Evolutionary conservation across 305 asterid genomes (phyloP).

Genomic region (Fraxinus sp.): DNA sequence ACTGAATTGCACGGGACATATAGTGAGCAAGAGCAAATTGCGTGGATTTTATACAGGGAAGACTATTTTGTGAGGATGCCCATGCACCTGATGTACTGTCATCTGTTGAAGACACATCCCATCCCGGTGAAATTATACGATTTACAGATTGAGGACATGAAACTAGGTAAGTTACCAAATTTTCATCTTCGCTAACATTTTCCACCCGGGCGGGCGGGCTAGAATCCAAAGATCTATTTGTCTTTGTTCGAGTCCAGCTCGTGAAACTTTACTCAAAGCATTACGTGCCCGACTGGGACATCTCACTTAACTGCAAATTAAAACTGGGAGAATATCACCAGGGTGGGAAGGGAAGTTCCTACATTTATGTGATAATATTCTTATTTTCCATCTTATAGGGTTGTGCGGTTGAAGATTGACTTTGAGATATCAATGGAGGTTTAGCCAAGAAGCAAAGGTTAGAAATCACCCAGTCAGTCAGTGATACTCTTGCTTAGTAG

Average conservation of each 20-base stretch:
- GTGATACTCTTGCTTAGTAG: not conserved
- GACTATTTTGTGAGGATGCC: not conserved
- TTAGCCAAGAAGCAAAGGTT: not conserved
- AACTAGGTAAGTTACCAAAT: not conserved
- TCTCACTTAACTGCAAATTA: too few relatives aligned
- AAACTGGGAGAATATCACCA: too few relatives aligned
- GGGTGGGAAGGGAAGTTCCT: not conserved
- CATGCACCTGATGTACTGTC: not conserved
- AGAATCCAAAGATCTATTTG: too few relatives aligned
- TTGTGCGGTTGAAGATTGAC: not conserved
- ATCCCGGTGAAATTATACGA: not conserved
- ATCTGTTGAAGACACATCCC: not conserved
- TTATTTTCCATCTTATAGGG: not conserved
- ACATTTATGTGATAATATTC: not conserved
- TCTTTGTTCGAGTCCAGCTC: too few relatives aligned
- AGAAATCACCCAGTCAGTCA: not conserved
- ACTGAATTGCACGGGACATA: not conserved
- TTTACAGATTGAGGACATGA: not conserved
- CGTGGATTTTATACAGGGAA: not conserved
- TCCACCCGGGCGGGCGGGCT: too few relatives aligned
- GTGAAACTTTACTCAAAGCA: too few relatives aligned
- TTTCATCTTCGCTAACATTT: not conserved
- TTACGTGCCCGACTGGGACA: too few relatives aligned
- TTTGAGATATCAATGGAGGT: not conserved
- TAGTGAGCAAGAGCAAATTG: not conserved